These are phyloP conservation scores for Schrenkiella parvula DNA, from an alignment of 345 rosid genomes.

Conservation along the genomic window DNA sequence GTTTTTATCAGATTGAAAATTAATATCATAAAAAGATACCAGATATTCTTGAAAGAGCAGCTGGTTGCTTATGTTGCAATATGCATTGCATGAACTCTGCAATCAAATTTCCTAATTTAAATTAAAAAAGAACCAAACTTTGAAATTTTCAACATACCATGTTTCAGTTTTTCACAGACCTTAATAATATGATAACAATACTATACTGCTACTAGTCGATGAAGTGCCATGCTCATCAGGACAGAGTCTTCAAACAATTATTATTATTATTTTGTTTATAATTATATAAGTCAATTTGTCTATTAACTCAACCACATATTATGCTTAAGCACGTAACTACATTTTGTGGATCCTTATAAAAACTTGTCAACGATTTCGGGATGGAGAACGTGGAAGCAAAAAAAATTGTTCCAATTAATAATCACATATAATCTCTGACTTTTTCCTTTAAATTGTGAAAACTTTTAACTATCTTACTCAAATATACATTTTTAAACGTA, in stretches of 20 bases:
- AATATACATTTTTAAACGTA: neutral
- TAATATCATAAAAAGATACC: conserved; percentile 24
- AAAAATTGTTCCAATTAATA: neutral
- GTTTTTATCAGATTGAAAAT: neutral
- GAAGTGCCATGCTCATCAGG: conserved; percentile 21
- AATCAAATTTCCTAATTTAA: neutral
- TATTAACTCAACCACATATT: conserved; percentile 15
- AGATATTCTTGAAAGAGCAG: conserved; percentile 25
- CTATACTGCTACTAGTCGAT: conserved; percentile 6
- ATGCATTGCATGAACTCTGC: conserved; percentile 34
- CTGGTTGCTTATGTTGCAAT: conserved; percentile 25
- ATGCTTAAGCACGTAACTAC: conserved; percentile 30
- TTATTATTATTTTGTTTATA: neutral
- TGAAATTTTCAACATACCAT: conserved; percentile 17
- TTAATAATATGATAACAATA: neutral
- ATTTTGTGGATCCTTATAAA: neutral
- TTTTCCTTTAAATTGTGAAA: neutral
- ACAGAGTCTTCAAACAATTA: conserved; percentile 14
- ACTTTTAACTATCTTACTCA: neutral
- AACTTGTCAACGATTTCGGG: conserved; percentile 22
- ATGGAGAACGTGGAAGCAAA: conserved; percentile 32
- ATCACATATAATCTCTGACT: conserved; percentile 2
- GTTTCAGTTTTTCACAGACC: conserved; percentile 2
- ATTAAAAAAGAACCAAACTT: neutral
- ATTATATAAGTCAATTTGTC: conserved; percentile 11